Evolutionary conservation across 331 rosid genomes (phyloP).

Genomic region (Prunus yedoensis): DNA sequence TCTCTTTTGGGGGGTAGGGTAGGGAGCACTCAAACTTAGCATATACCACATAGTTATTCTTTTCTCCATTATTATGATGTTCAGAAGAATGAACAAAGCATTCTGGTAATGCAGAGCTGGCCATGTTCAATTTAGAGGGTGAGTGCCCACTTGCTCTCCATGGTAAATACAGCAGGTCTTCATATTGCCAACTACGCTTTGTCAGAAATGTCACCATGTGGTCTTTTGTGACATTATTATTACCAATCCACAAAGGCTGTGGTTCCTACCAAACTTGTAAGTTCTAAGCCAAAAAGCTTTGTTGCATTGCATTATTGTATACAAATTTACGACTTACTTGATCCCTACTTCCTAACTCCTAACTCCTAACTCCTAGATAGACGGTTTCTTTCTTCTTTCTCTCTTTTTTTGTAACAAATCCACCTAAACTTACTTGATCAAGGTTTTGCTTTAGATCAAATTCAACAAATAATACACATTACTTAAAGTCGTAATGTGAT

Average conservation of each 20-base stretch:
- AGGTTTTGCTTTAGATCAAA: not conserved
- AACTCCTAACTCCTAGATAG: no score
- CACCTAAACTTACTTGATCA: not conserved
- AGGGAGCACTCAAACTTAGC: no score
- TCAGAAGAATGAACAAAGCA: not conserved
- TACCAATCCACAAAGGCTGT: not conserved
- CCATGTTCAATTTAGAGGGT: conserved; percentile 20
- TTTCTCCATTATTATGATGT: not conserved
- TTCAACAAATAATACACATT: not conserved
- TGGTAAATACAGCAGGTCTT: not conserved
- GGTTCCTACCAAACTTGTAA: not conserved
- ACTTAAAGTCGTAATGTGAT: not conserved
- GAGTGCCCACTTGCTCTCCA: not conserved
- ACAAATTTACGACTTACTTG: no score
- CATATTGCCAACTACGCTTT: not conserved
- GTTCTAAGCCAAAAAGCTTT: not conserved
- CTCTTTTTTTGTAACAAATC: not conserved
- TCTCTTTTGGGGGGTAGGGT: no score
- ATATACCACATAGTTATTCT: conserved; percentile 6
- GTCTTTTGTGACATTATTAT: not conserved
- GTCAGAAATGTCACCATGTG: not conserved
- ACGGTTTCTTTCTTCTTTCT: not conserved
- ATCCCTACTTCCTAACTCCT: no score
- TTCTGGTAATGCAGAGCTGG: conserved; percentile 17
- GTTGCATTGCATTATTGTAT: not conserved